A percentile compares a stretch with the other conserved stretches of the same genome.
These are phyloP conservation scores for Venturia pyrina DNA, from an alignment of 2,329 filamentous ascomycete species.

Conservation along the genomic window DNA sequence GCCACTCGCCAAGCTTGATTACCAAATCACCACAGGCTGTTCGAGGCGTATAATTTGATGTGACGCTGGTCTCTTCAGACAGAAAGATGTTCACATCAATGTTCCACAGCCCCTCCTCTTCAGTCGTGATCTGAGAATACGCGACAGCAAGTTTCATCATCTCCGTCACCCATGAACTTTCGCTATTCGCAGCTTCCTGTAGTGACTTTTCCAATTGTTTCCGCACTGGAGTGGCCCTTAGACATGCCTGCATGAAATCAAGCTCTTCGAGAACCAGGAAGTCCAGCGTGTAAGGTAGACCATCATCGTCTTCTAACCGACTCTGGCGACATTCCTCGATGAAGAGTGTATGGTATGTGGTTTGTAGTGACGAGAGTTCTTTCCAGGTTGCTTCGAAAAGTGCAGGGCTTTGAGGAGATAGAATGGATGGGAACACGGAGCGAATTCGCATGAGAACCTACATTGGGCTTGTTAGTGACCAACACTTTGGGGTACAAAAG, in stretches of 20 bases:
- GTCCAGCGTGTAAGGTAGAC: slow-evolving; percentile 88
- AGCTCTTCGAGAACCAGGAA: slow-evolving; percentile 89
- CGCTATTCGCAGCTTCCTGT: slow-evolving; percentile 43
- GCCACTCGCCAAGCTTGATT: slow-evolving; percentile 88
- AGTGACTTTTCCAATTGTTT: slow-evolving; percentile 80
- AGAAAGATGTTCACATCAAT: slow-evolving; percentile 93
- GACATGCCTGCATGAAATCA: slow-evolving; percentile 85
- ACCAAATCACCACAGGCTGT: slow-evolving; percentile 87
- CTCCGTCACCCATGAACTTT: slow-evolving; percentile 72
- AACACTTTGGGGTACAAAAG: neutral
- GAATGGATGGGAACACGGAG: slow-evolving; percentile 67
- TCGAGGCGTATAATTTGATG: slow-evolving; percentile 89
- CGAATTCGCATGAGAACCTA: slow-evolving; percentile 83
- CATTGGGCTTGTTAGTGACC: slow-evolving; percentile 10
- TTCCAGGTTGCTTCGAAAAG: slow-evolving; percentile 87
- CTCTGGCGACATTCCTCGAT: slow-evolving; percentile 79
- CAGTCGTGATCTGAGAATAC: slow-evolving; percentile 81
- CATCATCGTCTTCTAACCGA: slow-evolving; percentile 79
- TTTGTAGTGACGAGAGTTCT: slow-evolving; percentile 66
- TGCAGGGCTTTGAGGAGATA: slow-evolving; percentile 70
- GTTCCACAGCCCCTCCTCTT: slow-evolving; percentile 93
- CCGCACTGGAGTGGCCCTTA: slow-evolving; percentile 79
- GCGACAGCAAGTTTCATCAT: slow-evolving; percentile 76
- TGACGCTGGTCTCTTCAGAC: slow-evolving; percentile 88
- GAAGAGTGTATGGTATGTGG: slow-evolving; percentile 71